Base-by-base conservation (phyloP, 139 green algal species). In the Prasinococcaceae sp. region DNA sequence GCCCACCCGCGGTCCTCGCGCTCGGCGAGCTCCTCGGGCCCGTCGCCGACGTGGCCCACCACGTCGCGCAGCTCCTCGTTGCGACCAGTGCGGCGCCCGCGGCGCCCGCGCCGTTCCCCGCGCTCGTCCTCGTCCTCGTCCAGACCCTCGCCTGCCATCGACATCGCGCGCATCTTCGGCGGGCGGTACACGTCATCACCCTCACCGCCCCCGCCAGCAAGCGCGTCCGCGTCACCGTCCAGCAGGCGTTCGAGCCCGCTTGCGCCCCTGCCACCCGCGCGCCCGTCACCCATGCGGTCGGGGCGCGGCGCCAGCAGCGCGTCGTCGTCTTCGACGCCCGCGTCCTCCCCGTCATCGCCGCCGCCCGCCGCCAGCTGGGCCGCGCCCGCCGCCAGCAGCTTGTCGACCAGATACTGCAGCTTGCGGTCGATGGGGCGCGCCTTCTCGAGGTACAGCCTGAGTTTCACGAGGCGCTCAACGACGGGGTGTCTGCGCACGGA, bases 401-500 rank as follows among this genome's bases (percentile, higher is more conserved):
- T 94, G 32, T 95, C 84, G 2, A 97, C 77, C 74, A 97, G 90
- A 72, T 95, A 93, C 33, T 84, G 52, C 46, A 98, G 74, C 62
- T 84, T 83, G 68, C 88, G 88, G 64, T 98, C 90, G 39, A 98
- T 92, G 6, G 89, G 89, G 0, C 82, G 70, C 23, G 92, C 79
- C 74, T 92, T 66, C 33, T 79, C 73, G 17, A 97, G 57, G 65
- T 87, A 95, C 2, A 83, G 55, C 0, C 83, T 53, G 24, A 88
- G 66, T 60, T 90, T 68, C 55, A 94, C 71, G 49, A 95, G 73
- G 24, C 85, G 50, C 6, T 50, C n/a, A 0, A 36, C 25, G 12
- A 98, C 88, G 0, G 92, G 92, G 73, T 99, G 92, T 47, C 85
- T 78, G 24, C 66, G 62, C 47, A 98, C 84, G 0, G 76, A 60